These are phyloP conservation scores for Epichloe gansuensis DNA, from an alignment of 2,329 filamentous ascomycete species.

Conservation along the genomic window DNA sequence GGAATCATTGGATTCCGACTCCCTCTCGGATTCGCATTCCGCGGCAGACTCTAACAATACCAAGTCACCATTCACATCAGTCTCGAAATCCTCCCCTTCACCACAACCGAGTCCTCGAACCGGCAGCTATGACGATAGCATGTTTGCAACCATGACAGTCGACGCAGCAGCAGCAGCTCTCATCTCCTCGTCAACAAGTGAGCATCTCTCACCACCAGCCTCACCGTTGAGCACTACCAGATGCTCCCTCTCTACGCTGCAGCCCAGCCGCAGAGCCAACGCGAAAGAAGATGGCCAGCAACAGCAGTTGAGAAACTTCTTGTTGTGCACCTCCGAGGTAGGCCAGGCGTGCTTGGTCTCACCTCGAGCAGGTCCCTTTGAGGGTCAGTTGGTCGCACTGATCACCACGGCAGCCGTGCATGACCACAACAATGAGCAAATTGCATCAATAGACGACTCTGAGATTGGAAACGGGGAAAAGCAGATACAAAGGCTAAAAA, in stretches of 20 bases:
- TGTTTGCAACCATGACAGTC: conserved; percentile 7
- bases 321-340: conserved; percentile 27
- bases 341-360: conserved; percentile 29
- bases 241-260: background rate
- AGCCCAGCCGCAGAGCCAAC: background rate
- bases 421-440: conserved; percentile 15
- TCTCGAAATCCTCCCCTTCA: background rate
- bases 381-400: conserved; percentile 35
- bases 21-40: background rate
- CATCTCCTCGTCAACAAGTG: conserved; percentile 4
- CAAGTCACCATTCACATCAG: background rate
- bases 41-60: background rate
- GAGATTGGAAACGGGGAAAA: conserved; percentile 28
- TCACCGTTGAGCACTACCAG: background rate
- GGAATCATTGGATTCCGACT: background rate
- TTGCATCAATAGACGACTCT: conserved; percentile 16
- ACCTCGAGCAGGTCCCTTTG: conserved; percentile 36
- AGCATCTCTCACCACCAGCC: background rate
- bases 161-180: conserved; percentile 5
- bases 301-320: conserved; percentile 21
- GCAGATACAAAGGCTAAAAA: conserved; percentile 29
- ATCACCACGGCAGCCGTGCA: conserved; percentile 22
- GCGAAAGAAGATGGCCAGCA: background rate
- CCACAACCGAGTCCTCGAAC: background rate
- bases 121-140: conserved; percentile 5